These are phyloP conservation scores for Podaxis rugospora DNA, from an alignment of 768 basidiomycete species.

Conservation along the genomic window DNA sequence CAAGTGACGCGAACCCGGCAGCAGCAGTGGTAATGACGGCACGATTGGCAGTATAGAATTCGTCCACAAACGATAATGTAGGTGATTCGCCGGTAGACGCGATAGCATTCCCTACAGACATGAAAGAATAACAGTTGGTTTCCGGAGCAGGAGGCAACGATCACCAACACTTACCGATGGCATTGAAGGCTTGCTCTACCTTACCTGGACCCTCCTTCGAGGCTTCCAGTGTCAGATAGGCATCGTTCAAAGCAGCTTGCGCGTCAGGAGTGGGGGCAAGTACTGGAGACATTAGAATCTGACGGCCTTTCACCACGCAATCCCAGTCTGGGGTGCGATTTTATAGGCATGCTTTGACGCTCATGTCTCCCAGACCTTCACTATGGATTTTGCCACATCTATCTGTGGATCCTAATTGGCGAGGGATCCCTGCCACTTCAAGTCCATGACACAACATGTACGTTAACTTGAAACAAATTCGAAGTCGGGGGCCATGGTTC, in stretches of 20 bases:
- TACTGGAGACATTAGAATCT: not conserved
- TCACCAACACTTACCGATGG: not conserved
- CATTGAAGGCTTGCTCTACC: not conserved
- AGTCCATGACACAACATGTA: too few relatives aligned
- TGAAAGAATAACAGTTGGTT: not conserved
- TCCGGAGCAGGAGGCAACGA: not conserved
- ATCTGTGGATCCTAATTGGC: too few relatives aligned
- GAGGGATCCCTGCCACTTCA: too few relatives aligned
- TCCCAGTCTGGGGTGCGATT: too few relatives aligned
- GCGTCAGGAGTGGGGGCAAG: not conserved
- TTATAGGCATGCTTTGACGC: too few relatives aligned
- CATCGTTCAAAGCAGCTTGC: not conserved
- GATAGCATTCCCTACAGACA: not conserved
- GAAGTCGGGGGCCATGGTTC: too few relatives aligned
- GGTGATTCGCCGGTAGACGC: not conserved
- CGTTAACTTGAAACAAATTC: too few relatives aligned
- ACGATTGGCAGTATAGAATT: slow-evolving; percentile 19
- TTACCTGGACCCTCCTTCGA: not conserved
- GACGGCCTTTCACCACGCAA: too few relatives aligned
- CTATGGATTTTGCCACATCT: too few relatives aligned
- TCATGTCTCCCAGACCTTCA: too few relatives aligned
- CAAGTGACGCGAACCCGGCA: slow-evolving; percentile 10
- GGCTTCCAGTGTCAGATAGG: not conserved
- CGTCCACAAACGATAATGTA: slow-evolving; percentile 11
- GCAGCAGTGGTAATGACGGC: not conserved